These are phyloP conservation scores for Rhodamnia rubescens DNA, from an alignment of 345 rosid genomes.

Conservation along the genomic window DNA sequence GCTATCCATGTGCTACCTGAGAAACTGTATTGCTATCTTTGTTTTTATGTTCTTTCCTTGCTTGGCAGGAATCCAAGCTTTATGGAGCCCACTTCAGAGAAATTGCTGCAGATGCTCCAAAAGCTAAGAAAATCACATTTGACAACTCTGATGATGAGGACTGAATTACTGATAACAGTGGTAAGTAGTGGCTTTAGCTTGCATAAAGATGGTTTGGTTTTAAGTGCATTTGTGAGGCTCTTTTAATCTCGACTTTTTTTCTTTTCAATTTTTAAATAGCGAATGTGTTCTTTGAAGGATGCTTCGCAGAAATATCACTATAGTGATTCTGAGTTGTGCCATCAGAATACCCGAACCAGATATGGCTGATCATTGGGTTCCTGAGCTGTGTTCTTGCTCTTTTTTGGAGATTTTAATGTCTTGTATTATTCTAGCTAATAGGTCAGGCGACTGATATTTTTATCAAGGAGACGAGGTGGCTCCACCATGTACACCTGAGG, in stretches of 20 bases:
- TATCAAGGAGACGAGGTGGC: background rate
- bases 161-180: constrained; percentile 3
- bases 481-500: background rate
- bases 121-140: constrained; percentile 66
- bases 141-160: constrained; percentile 68
- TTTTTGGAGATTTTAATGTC: background rate
- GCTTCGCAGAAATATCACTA: background rate
- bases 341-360: background rate
- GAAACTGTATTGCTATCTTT: background rate
- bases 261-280: background rate
- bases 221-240: background rate
- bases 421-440: background rate
- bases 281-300: background rate
- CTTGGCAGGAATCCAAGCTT: constrained; percentile 71
- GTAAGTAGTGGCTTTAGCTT: background rate
- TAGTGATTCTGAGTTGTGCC: background rate
- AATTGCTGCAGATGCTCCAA: constrained; percentile 82
- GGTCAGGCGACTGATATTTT: background rate
- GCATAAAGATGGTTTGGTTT: background rate
- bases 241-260: background rate
- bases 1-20: background rate
- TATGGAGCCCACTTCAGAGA: constrained; percentile 96
- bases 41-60: background rate
- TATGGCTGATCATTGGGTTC: background rate
- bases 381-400: background rate